Evolutionary conservation across 2,329 filamentous ascomycete genomes (phyloP), one percentile per base, ranked within the genome.

Genomic region (Aspergillus bombycis): DNA sequence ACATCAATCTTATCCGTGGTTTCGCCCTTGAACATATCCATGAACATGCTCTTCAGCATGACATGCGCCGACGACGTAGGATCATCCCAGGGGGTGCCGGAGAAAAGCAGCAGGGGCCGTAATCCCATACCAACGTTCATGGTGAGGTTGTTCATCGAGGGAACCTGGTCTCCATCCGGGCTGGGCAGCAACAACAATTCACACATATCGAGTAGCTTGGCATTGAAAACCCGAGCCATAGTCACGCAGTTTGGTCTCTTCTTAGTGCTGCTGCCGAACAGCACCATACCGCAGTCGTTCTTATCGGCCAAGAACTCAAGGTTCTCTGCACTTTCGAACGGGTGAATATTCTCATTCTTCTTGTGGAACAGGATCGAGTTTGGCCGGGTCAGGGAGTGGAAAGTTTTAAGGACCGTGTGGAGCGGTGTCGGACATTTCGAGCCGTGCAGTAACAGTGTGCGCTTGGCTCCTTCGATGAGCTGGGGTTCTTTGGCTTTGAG

Each of bases 241-340:
- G 93, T 97, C 72, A 99, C 78, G 66, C 89, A 90, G 79, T 99
- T 93, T 6, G 94, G 94, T n/a, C 95, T 86, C 85, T 98, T 99
- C 86, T 98, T 99, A 78, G 87, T 92, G 79, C 90, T 91, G 77
- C 87, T 89, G 58, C 90, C 94, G 72, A 96, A 96, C 69, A 95
- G 86, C 69, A 97, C 85, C 55, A 97, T 83, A 53, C 89, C 91
- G 73, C 92, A 89, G 78, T 99, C 95, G 81, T 99, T 99, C 84
- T 98, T 99, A 76, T 94, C 89, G 67, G 91, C 90, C 83, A 99
- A 94, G 83, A 99, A 99, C 80, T 97, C 93, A 69, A 98, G 86
- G 59, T 91, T 94, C 32, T 90, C 84, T 67, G 91, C 83, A 77
- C 96, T 93, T 79, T 97, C 94, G 79, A 99, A 99, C 2, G 95